These are phyloP conservation scores for Pseudopediastrum boryanum DNA, from an alignment of 139 green algal genomes.

Conservation along the genomic window DNA sequence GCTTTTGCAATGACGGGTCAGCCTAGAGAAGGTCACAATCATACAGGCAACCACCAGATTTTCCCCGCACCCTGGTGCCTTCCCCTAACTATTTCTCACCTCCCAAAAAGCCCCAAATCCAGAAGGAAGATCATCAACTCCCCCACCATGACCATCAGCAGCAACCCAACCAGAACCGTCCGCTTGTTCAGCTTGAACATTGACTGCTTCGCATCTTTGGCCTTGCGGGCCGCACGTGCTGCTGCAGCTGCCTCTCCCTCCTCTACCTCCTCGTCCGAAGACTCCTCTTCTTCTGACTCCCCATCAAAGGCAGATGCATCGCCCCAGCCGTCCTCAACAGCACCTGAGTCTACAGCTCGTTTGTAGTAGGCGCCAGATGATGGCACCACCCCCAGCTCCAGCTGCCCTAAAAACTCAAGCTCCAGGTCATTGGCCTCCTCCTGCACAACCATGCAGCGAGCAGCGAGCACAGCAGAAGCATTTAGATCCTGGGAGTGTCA, in stretches of 20 bases:
- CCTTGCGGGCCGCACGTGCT: not conserved
- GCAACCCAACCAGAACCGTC: slow-evolving; percentile 11
- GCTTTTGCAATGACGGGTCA: no score
- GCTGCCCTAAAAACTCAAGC: slow-evolving; percentile 28
- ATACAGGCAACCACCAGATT: no score
- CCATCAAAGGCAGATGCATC: no score
- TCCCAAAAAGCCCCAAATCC: no score
- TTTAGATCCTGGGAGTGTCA: not conserved
- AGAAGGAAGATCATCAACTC: no score
- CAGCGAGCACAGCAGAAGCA: not conserved
- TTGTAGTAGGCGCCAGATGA: slow-evolving; percentile 4
- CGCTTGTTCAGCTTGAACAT: slow-evolving; percentile 21
- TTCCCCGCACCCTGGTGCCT: no score
- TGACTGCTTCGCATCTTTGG: not conserved
- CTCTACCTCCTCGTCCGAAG: slow-evolving; percentile 14
- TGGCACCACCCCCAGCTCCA: slow-evolving; percentile 8
- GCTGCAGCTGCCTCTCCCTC: slow-evolving; percentile 28
- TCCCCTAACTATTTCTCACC: no score
- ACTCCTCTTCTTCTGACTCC: slow-evolving; percentile 15
- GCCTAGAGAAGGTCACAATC: no score
- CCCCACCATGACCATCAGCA: not conserved
- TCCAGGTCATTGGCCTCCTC: slow-evolving; percentile 35
- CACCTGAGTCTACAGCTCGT: not conserved
- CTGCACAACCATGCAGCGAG: not conserved
- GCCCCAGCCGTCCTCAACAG: no score